Evolutionary conservation across 1,284 basidiomycete species (phyloP).

Genomic region (Peniophora sp.): DNA sequence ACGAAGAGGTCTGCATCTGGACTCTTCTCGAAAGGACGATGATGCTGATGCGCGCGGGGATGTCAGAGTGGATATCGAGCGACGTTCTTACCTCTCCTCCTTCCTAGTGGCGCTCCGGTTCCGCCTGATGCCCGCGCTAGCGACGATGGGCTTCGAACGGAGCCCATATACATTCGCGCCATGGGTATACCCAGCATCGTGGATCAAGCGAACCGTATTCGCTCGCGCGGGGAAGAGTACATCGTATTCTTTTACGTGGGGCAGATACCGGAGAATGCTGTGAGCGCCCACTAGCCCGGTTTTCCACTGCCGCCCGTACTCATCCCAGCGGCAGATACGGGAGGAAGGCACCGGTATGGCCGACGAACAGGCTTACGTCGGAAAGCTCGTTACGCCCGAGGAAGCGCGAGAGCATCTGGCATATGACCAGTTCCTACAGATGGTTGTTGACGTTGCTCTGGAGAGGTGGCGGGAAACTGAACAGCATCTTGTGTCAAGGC

Average conservation of each 20-base stretch:
- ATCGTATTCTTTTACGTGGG: constrained; percentile 45
- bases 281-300: constrained; percentile 23
- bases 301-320: background rate
- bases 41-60: background rate
- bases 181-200: background rate
- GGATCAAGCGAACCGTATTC: background rate
- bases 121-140: background rate
- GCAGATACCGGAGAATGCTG: constrained; percentile 42
- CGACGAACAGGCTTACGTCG: constrained; percentile 40
- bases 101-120: constrained; percentile 9
- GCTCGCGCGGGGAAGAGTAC: constrained; percentile 35
- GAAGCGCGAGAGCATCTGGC: no score
- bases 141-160: background rate
- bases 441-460: no score
- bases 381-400: constrained; percentile 12
- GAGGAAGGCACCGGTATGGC: constrained; percentile 46
- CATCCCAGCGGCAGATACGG: constrained; percentile 25
- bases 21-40: background rate
- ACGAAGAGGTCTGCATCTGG: constrained; percentile 47
- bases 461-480: no score
- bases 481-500: no score
- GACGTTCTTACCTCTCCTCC: constrained; percentile 38
- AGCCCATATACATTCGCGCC: background rate
- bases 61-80: constrained; percentile 44
- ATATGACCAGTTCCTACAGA: no score